A percentile compares a stretch with the other conserved stretches of the same genome.
Conservation (phyloP, 805 yeast genomes). For the Pichia californica region DNA sequence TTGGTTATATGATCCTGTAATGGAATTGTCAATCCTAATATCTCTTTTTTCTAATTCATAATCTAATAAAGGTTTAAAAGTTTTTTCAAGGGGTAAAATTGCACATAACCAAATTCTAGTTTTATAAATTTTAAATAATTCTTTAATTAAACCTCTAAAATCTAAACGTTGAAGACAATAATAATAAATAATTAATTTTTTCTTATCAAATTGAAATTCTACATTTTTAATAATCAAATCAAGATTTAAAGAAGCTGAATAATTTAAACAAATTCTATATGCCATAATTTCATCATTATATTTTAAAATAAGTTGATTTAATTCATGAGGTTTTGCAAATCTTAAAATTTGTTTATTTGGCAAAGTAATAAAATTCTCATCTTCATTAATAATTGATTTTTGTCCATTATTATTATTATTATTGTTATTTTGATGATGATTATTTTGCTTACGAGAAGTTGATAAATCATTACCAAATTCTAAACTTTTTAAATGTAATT, state of each 20-base stretch:
- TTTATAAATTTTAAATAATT: slow-evolving; percentile 67
- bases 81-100: slow-evolving; percentile 38
- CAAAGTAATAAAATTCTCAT: slow-evolving; percentile 57
- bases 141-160: slow-evolving; percentile 66
- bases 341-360: slow-evolving; percentile 75
- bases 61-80: slow-evolving; percentile 25
- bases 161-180: slow-evolving; percentile 61
- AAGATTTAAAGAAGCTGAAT: slow-evolving; percentile 33
- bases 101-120: slow-evolving; percentile 84
- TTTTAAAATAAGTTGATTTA: slow-evolving; percentile 53
- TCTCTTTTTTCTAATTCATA: slow-evolving; percentile 25
- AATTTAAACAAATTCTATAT: slow-evolving; percentile 52
- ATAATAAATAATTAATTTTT: slow-evolving; percentile 69
- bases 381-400: slow-evolving; percentile 39
- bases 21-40: not conserved
- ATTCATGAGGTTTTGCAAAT: slow-evolving; percentile 70
- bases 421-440: slow-evolving; percentile 20
- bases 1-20: too few species aligned
- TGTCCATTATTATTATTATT: slow-evolving; percentile 13
- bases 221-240: slow-evolving; percentile 62
- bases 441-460: slow-evolving; percentile 2
- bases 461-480: slow-evolving; percentile 29
- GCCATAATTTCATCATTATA: slow-evolving; percentile 70
- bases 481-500: slow-evolving; percentile 55
- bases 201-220: slow-evolving; percentile 77